These are phyloP conservation scores for Aureobasidium sp. DNA, from an alignment of 2,329 filamentous ascomycete species.

Conservation along the genomic window DNA sequence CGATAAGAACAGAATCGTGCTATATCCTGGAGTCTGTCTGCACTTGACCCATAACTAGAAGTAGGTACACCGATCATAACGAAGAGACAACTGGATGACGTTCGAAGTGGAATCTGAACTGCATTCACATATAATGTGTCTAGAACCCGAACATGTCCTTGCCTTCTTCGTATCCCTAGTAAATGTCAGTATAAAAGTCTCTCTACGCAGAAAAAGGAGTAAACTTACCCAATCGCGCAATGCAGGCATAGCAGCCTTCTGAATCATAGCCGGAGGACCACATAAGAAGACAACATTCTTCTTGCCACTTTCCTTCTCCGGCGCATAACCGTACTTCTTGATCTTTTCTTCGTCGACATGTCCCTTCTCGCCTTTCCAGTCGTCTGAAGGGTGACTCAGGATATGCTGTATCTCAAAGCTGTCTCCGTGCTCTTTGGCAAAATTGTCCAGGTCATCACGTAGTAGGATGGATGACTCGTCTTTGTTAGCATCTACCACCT, in stretches of 20 bases:
- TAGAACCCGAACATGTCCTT: too few relatives aligned
- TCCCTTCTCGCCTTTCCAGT: slow-evolving; percentile 53
- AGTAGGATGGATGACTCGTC: slow-evolving; percentile 54
- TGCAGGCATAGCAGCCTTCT: slow-evolving; percentile 56
- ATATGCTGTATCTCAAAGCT: slow-evolving; percentile 54
- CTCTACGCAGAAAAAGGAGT: too few relatives aligned
- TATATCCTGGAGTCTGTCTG: too few relatives aligned
- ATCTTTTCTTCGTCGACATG: slow-evolving; percentile 49
- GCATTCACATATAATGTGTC: too few relatives aligned
- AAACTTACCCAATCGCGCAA: slow-evolving; percentile 38
- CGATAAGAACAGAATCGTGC: too few relatives aligned
- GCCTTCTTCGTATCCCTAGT: too few relatives aligned
- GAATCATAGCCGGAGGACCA: slow-evolving; percentile 57
- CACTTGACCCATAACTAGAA: too few relatives aligned
- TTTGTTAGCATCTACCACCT: slow-evolving; percentile 56
- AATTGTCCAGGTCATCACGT: slow-evolving; percentile 45
- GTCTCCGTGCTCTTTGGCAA: slow-evolving; percentile 41
- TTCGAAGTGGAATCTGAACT: too few relatives aligned
- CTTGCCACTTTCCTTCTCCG: slow-evolving; percentile 35
- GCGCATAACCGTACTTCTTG: slow-evolving; percentile 46
- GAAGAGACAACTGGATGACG: too few relatives aligned
- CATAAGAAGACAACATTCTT: slow-evolving; percentile 52
- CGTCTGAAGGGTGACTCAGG: slow-evolving; percentile 47
- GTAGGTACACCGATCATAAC: too few relatives aligned
- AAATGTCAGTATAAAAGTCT: not conserved